Evolutionary conservation across 1,284 basidiomycete genomes (phyloP), one percentile per base, ranked within the genome.

Genomic region (Cutaneotrichosporon sp.): DNA sequence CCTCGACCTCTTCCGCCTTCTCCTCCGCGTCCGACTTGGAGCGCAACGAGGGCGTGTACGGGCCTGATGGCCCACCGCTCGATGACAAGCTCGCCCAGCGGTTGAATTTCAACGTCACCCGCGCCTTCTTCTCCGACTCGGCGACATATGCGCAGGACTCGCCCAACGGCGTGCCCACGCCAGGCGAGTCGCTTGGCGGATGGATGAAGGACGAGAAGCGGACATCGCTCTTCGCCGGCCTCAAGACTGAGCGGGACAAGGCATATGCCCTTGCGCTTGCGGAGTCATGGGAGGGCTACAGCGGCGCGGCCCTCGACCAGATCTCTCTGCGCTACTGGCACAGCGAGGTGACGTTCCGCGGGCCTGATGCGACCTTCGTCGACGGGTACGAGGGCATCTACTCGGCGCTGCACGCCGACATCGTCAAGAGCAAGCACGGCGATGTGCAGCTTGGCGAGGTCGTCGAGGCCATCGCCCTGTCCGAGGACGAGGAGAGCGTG

Each of bases 291-390:
- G 47, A 50, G 16, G 47, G 47, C 18, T 50, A 50, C 47, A 31
- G 16, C 4, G 47, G 47, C 16, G 47, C 47, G 14, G 5, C 25
- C 16, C 47, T 50, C 27, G 47, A 50, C 27, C 18, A 50, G 6
- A 16, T 50, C 13, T 50, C 47, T 5, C 47, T 50, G 27, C 47
- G 47, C 25, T 50, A 50, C 27, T 50, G 47, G 47, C 47, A 50
- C 47, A 50, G 47, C 27, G 47, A 50, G 16, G 47, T 50, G 25
- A 50, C 47, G 16, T 50, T 50, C 47, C 47, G 47, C 25, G 47
- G 47, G 14, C 25, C 47, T 10, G 47, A 50, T 16, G 47, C 47
- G 16, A 50, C 47, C 18, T 18, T 50, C 14, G 27, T 50, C 47
- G 25, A 50, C 27, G 47, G 47, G 18, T 50, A 50, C 47, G 27